Evolutionary conservation across 352 stramenopile genomes (phyloP).

Genomic region (Globisporangium cederbergense): DNA sequence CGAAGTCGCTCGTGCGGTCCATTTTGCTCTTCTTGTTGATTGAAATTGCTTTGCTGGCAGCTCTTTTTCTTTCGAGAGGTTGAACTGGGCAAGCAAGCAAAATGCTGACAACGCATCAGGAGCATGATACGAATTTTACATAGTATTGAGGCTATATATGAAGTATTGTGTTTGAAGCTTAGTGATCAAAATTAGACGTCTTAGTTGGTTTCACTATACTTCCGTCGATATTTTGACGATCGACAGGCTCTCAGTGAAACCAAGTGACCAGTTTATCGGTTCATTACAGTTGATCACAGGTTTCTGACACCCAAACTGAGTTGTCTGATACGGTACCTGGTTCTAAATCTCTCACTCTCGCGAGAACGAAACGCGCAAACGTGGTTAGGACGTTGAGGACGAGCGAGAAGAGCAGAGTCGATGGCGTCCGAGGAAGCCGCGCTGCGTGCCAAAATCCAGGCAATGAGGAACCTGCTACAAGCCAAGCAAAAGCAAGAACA

Average conservation of each 20-base stretch:
- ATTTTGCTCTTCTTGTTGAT: conserved; percentile 14
- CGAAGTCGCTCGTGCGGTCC: conserved; percentile 83
- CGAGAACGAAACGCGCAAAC: neutral
- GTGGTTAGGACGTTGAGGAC: neutral
- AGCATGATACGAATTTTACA: neutral
- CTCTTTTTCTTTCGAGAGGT: neutral
- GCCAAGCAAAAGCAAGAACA: conserved; percentile 24
- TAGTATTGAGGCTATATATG: too few relatives aligned
- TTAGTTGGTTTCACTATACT: too few relatives aligned
- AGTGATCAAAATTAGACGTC: too few relatives aligned
- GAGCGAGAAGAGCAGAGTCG: conserved; percentile 2
- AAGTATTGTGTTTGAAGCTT: too few relatives aligned
- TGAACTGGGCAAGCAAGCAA: neutral
- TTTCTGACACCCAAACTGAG: neutral
- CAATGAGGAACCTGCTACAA: conserved; percentile 74
- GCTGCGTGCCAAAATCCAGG: conserved; percentile 79
- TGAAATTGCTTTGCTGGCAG: neutral
- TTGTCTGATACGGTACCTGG: neutral
- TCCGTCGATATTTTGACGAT: too few relatives aligned
- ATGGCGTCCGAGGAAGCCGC: conserved; percentile 57
- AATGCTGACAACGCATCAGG: neutral
- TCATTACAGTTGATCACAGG: neutral
- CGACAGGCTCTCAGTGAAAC: too few relatives aligned
- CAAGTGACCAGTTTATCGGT: too few relatives aligned
- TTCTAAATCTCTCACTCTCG: neutral